phyloP scores from a whole-genome alignment of 139 green algal genomes.

The Penium margaritaceum region DNA sequence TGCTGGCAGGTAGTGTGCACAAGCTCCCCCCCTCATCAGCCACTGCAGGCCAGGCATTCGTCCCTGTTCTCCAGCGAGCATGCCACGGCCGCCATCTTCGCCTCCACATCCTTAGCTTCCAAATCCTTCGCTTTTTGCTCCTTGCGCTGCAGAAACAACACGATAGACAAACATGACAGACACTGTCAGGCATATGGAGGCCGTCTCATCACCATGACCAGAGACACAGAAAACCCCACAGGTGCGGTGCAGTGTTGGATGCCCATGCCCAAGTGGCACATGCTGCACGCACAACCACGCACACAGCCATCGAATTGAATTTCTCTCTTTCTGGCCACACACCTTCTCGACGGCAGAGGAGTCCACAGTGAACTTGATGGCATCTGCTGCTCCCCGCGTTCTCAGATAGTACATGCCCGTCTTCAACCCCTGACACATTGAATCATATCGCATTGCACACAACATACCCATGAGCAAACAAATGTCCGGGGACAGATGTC shows the following conservation, averaged over 20 bases:
- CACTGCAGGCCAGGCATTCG: conserved; percentile 88
- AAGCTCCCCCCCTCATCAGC: too few relatives aligned
- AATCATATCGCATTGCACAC: neutral
- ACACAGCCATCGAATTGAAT: neutral
- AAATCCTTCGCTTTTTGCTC: conserved; percentile 10
- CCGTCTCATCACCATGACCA: too few relatives aligned
- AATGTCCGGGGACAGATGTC: too few relatives aligned
- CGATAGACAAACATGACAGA: neutral
- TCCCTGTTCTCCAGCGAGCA: conserved; percentile 96
- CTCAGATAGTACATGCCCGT: conserved; percentile 98
- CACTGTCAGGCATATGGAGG: neutral
- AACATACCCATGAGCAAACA: neutral
- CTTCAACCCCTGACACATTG: conserved; percentile 63
- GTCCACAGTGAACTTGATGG: conserved; percentile 98
- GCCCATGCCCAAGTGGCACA: too few relatives aligned
- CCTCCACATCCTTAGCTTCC: neutral
- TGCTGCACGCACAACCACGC: neutral
- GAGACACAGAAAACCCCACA: neutral
- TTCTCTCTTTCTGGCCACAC: neutral
- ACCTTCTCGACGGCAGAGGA: neutral
- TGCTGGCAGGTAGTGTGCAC: too few relatives aligned
- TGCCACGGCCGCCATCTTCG: conserved; percentile 47
- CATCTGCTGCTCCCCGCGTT: conserved; percentile 81
- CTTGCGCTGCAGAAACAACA: neutral
- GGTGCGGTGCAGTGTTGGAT: too few relatives aligned